Evolutionary conservation across 2,329 filamentous ascomycete genomes (phyloP).

Genomic region (Ploettnerulaceae sp.): DNA sequence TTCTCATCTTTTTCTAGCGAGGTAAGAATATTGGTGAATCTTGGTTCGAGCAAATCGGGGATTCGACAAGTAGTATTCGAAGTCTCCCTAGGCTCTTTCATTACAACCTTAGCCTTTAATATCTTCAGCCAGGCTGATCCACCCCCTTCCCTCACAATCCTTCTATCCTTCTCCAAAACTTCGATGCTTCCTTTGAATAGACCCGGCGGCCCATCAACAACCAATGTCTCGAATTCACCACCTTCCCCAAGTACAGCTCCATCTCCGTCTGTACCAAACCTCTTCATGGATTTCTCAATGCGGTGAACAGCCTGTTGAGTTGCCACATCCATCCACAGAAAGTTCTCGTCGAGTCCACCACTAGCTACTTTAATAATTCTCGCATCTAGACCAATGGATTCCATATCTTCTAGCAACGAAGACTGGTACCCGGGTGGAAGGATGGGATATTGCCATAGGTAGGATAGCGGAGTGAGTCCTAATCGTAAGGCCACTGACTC

Average conservation of each 20-base stretch:
- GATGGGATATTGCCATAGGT: slow-evolving; percentile 84
- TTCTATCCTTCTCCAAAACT: slow-evolving; percentile 50
- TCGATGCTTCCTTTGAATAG: slow-evolving; percentile 70
- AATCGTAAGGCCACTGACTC: slow-evolving; percentile 85
- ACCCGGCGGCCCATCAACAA: slow-evolving; percentile 68
- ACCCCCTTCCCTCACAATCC: slow-evolving; percentile 61
- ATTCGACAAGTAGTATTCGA: slow-evolving; percentile 40
- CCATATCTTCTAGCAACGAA: slow-evolving; percentile 76
- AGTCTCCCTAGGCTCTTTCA: slow-evolving; percentile 38
- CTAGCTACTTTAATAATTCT: slow-evolving; percentile 93
- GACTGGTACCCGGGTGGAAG: slow-evolving; percentile 49
- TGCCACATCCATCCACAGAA: slow-evolving; percentile 78
- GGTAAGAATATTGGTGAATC: slow-evolving; percentile 41
- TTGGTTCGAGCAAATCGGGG: slow-evolving; percentile 62
- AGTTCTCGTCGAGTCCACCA: slow-evolving; percentile 74
- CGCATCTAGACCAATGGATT: slow-evolving; percentile 70
- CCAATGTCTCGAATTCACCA: slow-evolving; percentile 92
- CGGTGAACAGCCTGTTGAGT: slow-evolving; percentile 44
- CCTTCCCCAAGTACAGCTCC: slow-evolving; percentile 85
- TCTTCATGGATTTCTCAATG: slow-evolving; percentile 50
- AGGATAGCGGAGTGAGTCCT: slow-evolving; percentile 77
- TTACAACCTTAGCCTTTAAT: slow-evolving; percentile 45
- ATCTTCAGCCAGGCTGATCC: slow-evolving; percentile 72
- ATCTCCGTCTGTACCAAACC: slow-evolving; percentile 60
- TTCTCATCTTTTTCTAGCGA: slow-evolving; percentile 5